Evolutionary conservation across 2,329 filamentous ascomycete species (phyloP).

Genomic region (Talaromyces albobiverticillius): DNA sequence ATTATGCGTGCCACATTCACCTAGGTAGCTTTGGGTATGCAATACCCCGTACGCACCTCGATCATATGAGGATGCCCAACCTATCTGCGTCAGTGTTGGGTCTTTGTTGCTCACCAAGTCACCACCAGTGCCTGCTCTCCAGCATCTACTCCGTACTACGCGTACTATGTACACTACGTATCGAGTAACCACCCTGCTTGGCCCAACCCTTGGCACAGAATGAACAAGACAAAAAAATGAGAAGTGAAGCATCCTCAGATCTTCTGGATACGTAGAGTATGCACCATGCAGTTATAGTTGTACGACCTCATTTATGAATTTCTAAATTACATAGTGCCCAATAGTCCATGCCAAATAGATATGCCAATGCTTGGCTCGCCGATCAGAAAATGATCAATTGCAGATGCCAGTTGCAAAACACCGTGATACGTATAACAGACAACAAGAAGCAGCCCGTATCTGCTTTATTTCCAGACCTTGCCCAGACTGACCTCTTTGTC

Average conservation of each 20-base stretch:
- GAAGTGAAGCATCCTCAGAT: not conserved
- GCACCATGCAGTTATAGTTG: not conserved
- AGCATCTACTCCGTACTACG: too few species aligned
- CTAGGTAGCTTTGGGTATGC: too few species aligned
- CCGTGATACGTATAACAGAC: not conserved
- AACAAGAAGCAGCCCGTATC: not conserved
- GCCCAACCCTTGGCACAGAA: not conserved
- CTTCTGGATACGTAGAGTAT: not conserved
- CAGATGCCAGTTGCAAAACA: not conserved
- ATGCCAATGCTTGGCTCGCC: conserved; percentile 10
- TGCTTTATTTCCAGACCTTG: conserved; percentile 74
- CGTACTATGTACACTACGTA: too few species aligned
- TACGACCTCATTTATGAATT: not conserved
- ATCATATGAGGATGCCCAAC: too few species aligned
- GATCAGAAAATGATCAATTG: conserved; percentile 9
- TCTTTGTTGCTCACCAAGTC: too few species aligned
- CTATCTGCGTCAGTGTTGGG: too few species aligned
- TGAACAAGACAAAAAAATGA: not conserved
- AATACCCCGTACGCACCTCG: too few species aligned
- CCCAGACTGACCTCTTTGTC: conserved; percentile 92
- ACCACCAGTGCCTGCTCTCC: too few species aligned
- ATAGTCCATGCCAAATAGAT: conserved; percentile 7
- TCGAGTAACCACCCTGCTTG: too few species aligned
- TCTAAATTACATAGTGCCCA: conserved; percentile 8
- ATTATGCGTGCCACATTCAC: too few species aligned